These are phyloP conservation scores for Fraxinus sp. DNA, from an alignment of 305 asterid species.

Conservation along the genomic window DNA sequence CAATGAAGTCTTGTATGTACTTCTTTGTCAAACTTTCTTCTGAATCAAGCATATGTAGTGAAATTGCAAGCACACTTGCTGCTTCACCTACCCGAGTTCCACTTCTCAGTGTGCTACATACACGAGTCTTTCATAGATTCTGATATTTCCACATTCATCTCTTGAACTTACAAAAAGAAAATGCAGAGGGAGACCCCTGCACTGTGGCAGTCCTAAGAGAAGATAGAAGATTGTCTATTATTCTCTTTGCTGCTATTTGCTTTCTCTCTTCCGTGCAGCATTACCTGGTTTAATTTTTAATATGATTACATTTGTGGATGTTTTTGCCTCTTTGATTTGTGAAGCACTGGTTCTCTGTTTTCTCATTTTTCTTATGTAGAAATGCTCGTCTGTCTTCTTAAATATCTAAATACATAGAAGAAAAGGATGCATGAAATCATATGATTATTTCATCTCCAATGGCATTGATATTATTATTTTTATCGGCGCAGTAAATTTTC, in stretches of 20 bases:
- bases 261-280: background rate
- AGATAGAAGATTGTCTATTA: background rate
- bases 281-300: background rate
- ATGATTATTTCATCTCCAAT: background rate
- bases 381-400: background rate
- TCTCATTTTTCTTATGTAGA: background rate
- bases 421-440: background rate
- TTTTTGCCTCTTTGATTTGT: background rate
- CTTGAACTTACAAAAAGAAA: background rate
- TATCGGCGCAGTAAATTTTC: background rate
- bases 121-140: background rate
- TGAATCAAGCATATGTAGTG: background rate
- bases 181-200: background rate
- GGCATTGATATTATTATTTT: background rate
- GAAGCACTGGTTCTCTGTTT: background rate
- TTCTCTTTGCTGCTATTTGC: background rate
- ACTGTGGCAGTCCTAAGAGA: background rate
- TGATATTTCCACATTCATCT: background rate
- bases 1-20: background rate
- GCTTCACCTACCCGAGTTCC: background rate
- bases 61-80: background rate
- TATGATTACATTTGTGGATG: background rate
- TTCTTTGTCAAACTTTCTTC: background rate
- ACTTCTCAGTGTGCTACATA: background rate
- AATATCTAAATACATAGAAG: background rate